These are phyloP conservation scores for Hymenoscyphus fructigenus DNA, from an alignment of 2,329 filamentous ascomycete species.

Conservation along the genomic window DNA sequence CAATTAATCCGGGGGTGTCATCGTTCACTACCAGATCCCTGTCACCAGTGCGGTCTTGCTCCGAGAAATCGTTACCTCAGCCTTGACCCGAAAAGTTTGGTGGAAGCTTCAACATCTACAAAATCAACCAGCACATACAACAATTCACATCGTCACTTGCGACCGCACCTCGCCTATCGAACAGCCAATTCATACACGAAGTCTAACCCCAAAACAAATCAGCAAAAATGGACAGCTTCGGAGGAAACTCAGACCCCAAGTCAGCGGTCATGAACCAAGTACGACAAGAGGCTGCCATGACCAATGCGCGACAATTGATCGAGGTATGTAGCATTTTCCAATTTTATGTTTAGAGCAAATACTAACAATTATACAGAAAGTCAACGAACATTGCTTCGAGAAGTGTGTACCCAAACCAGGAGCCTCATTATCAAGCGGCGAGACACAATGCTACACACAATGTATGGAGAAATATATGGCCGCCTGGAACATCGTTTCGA, in stretches of 20 bases:
- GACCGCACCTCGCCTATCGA: neutral
- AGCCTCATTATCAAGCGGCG: constrained; percentile 58
- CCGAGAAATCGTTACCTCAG: constrained; percentile 10
- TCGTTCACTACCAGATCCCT: too few relatives aligned
- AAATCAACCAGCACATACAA: neutral
- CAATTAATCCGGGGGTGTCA: constrained; percentile 13
- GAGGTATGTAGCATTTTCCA: constrained; percentile 49
- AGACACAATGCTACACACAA: constrained; percentile 68
- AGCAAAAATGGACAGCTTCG: constrained; percentile 31
- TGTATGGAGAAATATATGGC: constrained; percentile 87
- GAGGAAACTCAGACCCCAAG: constrained; percentile 31
- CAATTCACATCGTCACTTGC: neutral
- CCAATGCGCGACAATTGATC: constrained; percentile 69
- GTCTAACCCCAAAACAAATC: neutral
- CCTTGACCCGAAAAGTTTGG: constrained; percentile 11
- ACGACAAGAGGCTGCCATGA: constrained; percentile 59
- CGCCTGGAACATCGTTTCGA: constrained; percentile 74
- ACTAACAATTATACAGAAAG: constrained; percentile 60
- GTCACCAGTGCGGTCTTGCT: too few relatives aligned
- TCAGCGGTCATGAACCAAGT: constrained; percentile 51
- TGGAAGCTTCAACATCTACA: neutral
- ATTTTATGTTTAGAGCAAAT: constrained; percentile 32
- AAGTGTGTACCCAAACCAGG: constrained; percentile 73
- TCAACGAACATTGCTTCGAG: constrained; percentile 80
- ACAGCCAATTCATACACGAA: neutral